Base-by-base conservation (phyloP, 208 protist species). In the Leishmania tropica region DNA sequence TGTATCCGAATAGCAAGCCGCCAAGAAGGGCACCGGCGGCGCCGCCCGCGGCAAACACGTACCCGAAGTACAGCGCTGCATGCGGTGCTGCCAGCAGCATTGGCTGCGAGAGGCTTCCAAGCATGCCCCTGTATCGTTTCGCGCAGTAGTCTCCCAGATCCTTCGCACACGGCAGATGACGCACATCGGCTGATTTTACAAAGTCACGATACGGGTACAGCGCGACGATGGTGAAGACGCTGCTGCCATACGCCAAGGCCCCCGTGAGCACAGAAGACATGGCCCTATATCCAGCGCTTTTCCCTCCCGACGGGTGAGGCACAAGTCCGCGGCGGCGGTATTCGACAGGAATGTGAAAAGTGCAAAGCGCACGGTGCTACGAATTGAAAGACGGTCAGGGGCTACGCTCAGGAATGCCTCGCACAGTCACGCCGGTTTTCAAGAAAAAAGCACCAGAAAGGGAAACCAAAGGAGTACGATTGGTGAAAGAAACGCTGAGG, bases 131-230 rank as follows among this genome's bases (percentile, higher is more conserved):
- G 82, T 97, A 98, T 8, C 95, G 93, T 35, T 81, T 85, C 51
- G 87, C 62, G 60, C 72, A 87, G 79, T 91, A 96, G 40, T 92
- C 79, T 47, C 78, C 82, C n/a, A 83, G 74, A 47, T 92, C 78
- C 48, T 89, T 54, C 70, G 75, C 60, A 37, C 68, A 84, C 17
- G 77, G 82, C 48, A 78, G 73, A 48, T 54, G 35, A 8, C 76
- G 70, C 28, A 88, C 42, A 53, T 85, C 80, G 70, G 94, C 92
- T 0, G 81, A 51, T 75, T 98, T 98, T 8, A 90, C 89, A 42
- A 93, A 94, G 79, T 98, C 95, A 21, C 95, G 87, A 80, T 97
- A 98, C 8, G 95, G 95, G 68, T 97, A 98, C 10, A 97, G 82
- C 31, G 85, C 79, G 64, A 97, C 92, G 17, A 92, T 90, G 24